Evolutionary conservation across 202 grass and related monocot genomes (phyloP).

Genomic region (Hordeum pubiflorum): DNA sequence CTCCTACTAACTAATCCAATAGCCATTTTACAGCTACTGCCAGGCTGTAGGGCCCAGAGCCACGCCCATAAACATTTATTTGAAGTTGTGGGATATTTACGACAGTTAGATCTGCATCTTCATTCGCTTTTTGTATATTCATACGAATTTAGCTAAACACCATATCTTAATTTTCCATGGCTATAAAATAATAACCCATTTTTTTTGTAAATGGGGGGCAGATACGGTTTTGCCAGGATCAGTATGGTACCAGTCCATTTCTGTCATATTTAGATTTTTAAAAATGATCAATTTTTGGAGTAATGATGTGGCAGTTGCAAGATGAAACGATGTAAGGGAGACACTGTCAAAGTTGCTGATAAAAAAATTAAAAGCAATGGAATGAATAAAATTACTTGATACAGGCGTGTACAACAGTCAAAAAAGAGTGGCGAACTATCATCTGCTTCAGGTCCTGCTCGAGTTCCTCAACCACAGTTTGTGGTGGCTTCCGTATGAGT

Average conservation of each 20-base stretch:
- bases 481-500: constrained; percentile 79
- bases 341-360: neutral
- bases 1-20: neutral
- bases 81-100: neutral
- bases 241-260: neutral
- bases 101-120: neutral
- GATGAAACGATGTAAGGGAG: neutral
- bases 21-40: neutral
- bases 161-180: neutral
- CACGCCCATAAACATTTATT: neutral
- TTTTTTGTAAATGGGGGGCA: constrained; percentile 1
- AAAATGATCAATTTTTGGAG: neutral
- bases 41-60: neutral
- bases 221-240: neutral
- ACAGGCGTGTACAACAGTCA: constrained; percentile 96
- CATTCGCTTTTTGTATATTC: neutral
- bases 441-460: constrained; percentile 98
- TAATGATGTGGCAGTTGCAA: neutral
- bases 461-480: constrained; percentile 86
- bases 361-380: neutral
- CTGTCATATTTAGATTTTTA: neutral
- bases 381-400: constrained; percentile 64
- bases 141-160: neutral
- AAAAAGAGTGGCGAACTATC: constrained; percentile 92
- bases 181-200: neutral